A percentile compares a stretch with the other conserved stretches of the same genome.
phyloP scores from a whole-genome alignment of 169 alveolate species.

The Eimeria falciformis region DNA sequence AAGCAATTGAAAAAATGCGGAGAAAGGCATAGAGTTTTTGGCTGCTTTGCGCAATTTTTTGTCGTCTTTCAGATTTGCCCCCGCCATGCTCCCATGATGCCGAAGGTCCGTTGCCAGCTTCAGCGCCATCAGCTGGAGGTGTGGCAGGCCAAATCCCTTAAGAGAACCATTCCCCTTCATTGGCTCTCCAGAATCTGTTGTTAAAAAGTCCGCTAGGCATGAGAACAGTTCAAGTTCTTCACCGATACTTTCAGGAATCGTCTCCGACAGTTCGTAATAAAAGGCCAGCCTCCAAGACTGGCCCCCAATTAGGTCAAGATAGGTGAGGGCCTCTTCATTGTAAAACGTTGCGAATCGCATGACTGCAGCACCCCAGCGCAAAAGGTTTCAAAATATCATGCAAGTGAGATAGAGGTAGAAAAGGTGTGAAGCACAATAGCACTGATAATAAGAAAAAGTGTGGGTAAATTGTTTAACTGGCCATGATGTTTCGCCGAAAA shows the following conservation, averaged over 20 bases:
- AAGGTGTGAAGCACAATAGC: background rate
- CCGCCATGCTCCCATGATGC: constrained; percentile 40
- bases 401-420: background rate
- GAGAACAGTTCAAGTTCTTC: constrained; percentile 24
- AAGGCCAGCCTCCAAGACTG: constrained; percentile 58
- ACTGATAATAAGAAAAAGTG: background rate
- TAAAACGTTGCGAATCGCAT: constrained; percentile 16
- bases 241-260: background rate
- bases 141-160: constrained; percentile 26
- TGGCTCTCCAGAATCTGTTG: constrained; percentile 12
- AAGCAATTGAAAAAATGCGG: constrained; percentile 48
- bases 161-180: background rate
- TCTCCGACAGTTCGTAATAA: background rate
- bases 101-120: constrained; percentile 37
- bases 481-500: background rate
- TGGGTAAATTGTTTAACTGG: background rate
- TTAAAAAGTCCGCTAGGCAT: constrained; percentile 16
- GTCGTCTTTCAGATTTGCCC: constrained; percentile 51
- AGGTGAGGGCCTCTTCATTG: constrained; percentile 38
- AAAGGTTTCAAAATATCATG: too few relatives aligned
- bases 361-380: constrained; percentile 25
- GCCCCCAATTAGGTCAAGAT: constrained; percentile 36
- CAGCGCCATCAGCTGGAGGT: constrained; percentile 63
- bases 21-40: background rate
- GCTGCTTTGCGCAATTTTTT: constrained; percentile 50